A percentile compares a stretch with the other conserved stretches of the same genome.
Evolutionary conservation across 805 yeast genomes (phyloP).

Genomic region (Saturnispora dispora): DNA sequence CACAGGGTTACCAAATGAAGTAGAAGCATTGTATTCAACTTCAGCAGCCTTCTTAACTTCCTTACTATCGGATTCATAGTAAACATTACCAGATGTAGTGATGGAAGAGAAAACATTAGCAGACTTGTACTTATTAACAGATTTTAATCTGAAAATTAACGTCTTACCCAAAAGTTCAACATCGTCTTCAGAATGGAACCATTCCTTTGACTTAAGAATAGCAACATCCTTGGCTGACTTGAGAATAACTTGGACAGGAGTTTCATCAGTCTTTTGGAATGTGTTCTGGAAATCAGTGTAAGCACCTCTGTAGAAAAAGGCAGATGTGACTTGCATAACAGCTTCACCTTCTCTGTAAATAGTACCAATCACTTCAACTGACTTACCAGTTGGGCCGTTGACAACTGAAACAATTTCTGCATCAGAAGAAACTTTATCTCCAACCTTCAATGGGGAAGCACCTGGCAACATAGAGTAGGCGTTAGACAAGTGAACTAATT

Average conservation of each 20-base stretch:
- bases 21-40: slow-evolving; percentile 78
- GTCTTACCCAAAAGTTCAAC: slow-evolving; percentile 69
- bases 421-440: slow-evolving; percentile 71
- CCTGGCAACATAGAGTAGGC: slow-evolving; percentile 91
- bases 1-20: slow-evolving; percentile 95
- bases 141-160: slow-evolving; percentile 81
- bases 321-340: slow-evolving; percentile 89
- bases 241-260: slow-evolving; percentile 73
- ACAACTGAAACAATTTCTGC: slow-evolving; percentile 85
- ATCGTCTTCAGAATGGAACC: slow-evolving; percentile 81
- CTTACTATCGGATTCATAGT: slow-evolving; percentile 84
- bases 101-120: slow-evolving; percentile 71
- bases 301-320: slow-evolving; percentile 92
- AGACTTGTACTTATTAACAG: slow-evolving; percentile 73
- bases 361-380: slow-evolving; percentile 91
- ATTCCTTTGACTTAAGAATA: slow-evolving; percentile 87
- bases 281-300: slow-evolving; percentile 86
- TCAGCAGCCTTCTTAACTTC: slow-evolving; percentile 78
- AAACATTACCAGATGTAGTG: slow-evolving; percentile 74
- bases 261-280: slow-evolving; percentile 78
- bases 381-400: slow-evolving; percentile 88
- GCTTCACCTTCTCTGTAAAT: slow-evolving; percentile 66
- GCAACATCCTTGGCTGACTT: slow-evolving; percentile 82
- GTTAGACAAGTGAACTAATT: slow-evolving; percentile 89
- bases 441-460: slow-evolving; percentile 80